A percentile compares a stretch with the other conserved stretches of the same genome.
phyloP scores from a whole-genome alignment of 306 rosid genomes.

The Vicia villosa region DNA sequence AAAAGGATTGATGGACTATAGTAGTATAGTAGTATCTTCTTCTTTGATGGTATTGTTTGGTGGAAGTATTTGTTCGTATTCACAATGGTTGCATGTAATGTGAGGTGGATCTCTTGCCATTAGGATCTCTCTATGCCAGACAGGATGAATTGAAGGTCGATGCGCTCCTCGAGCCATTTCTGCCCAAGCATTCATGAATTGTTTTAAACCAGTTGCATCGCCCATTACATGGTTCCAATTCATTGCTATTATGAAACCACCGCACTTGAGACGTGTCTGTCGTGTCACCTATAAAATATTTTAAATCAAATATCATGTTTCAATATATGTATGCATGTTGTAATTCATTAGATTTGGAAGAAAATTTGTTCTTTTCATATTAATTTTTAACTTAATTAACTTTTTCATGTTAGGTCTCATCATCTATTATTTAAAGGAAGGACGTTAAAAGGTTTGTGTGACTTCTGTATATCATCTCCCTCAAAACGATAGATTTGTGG shows the following conservation, averaged over 20 bases:
- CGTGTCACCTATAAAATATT: not conserved
- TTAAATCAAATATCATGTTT: not conserved
- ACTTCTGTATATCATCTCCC: too few species aligned
- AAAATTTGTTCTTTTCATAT: too few species aligned
- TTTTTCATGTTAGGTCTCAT: too few species aligned
- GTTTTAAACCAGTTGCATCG: not conserved
- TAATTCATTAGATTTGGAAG: conserved; percentile 31
- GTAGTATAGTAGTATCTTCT: not conserved
- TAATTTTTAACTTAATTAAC: too few species aligned
- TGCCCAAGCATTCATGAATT: conserved; percentile 20
- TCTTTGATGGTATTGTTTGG: not conserved
- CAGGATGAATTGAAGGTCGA: conserved; percentile 24
- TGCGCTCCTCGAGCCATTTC: conserved; percentile 31
- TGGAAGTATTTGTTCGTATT: conserved; percentile 6
- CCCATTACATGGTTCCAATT: conserved; percentile 26
- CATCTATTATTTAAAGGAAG: too few species aligned
- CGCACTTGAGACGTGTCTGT: not conserved
- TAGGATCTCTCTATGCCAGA: conserved; percentile 38
- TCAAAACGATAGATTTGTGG: too few species aligned
- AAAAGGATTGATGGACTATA: conserved; percentile 4
- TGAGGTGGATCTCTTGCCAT: conserved; percentile 30
- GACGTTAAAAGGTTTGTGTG: too few species aligned
- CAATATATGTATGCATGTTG: not conserved
- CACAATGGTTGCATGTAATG: conserved; percentile 27
- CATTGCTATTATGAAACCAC: conserved; percentile 7